Conservation (phyloP, 2,329 filamentous ascomycete species). For the Metarhizium sp. region DNA sequence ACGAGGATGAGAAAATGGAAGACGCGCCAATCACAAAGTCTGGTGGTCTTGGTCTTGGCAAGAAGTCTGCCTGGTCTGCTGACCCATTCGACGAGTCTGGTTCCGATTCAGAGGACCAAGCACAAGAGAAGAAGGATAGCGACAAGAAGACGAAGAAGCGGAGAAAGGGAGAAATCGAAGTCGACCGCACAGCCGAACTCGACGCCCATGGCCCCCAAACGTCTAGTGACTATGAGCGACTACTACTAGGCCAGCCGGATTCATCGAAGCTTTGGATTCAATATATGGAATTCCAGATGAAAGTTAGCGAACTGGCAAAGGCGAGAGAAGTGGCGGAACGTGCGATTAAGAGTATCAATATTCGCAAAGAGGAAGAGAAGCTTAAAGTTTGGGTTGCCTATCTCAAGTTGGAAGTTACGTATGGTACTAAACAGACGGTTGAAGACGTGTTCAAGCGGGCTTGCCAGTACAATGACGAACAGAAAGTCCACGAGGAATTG, state of each 20-base stretch:
- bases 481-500: constrained; percentile 81
- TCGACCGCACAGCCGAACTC: constrained; percentile 87
- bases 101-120: constrained; percentile 33
- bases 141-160: constrained; percentile 48
- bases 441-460: constrained; percentile 86
- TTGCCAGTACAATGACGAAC: constrained; percentile 85
- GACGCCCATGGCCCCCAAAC: constrained; percentile 84
- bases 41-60: constrained; percentile 38
- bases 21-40: constrained; percentile 24
- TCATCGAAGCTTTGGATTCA: constrained; percentile 90
- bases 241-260: constrained; percentile 85
- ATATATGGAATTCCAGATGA: constrained; percentile 98
- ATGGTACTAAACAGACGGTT: constrained; percentile 72
- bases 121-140: constrained; percentile 11
- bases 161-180: constrained; percentile 66
- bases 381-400: constrained; percentile 91
- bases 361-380: constrained; percentile 85
- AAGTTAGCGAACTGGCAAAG: constrained; percentile 79
- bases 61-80: constrained; percentile 85
- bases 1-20: constrained; percentile 29
- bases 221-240: constrained; percentile 84
- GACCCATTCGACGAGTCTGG: constrained; percentile 54
- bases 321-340: constrained; percentile 85
- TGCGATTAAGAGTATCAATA: constrained; percentile 83
- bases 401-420: constrained; percentile 88